These are phyloP conservation scores for Curvularia verruculosa DNA, from an alignment of 2,329 filamentous ascomycete species.

Conservation along the genomic window DNA sequence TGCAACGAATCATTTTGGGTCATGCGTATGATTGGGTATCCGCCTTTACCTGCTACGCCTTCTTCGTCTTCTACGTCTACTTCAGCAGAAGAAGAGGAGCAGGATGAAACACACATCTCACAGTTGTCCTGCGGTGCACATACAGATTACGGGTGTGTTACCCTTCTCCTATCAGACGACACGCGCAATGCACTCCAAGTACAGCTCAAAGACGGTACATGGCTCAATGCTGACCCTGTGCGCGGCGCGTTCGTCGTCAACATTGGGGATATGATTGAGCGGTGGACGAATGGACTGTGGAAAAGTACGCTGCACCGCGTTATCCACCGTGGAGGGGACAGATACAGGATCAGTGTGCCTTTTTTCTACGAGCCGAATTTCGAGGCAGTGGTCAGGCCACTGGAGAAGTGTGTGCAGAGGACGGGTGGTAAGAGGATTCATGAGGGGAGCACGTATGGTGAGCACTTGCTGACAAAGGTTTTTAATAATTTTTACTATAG, in stretches of 20 bases:
- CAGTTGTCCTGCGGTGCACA: slow-evolving; percentile 52
- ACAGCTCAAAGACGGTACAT: slow-evolving; percentile 49
- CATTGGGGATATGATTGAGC: slow-evolving; percentile 58
- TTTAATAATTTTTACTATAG: slow-evolving; percentile 51
- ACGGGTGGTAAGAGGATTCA: slow-evolving; percentile 34
- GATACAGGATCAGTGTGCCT: slow-evolving; percentile 53
- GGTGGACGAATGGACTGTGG: slow-evolving; percentile 54
- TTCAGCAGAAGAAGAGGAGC: neutral
- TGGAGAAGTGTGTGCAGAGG: slow-evolving; percentile 46
- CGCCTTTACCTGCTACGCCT: slow-evolving; percentile 29
- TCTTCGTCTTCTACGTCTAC: neutral
- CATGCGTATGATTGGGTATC: slow-evolving; percentile 51
- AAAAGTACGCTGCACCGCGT: slow-evolving; percentile 55
- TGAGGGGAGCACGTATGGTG: slow-evolving; percentile 49
- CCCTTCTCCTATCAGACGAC: slow-evolving; percentile 54
- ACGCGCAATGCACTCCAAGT: slow-evolving; percentile 54
- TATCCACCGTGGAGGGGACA: slow-evolving; percentile 48
- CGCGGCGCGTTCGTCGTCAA: slow-evolving; percentile 56
- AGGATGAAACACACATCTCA: slow-evolving; percentile 16
- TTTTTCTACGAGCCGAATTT: slow-evolving; percentile 59
- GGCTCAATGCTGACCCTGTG: slow-evolving; percentile 55
- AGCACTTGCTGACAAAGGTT: slow-evolving; percentile 53
- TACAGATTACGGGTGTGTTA: slow-evolving; percentile 57
- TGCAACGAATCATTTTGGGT: slow-evolving; percentile 49
- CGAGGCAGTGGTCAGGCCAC: slow-evolving; percentile 48